Percentiles rank a stretch among this genome's conserved stretches.
phyloP scores from a whole-genome alignment of 1,139 yeast genomes.

The Saccharomycopsis hybrid region DNA sequence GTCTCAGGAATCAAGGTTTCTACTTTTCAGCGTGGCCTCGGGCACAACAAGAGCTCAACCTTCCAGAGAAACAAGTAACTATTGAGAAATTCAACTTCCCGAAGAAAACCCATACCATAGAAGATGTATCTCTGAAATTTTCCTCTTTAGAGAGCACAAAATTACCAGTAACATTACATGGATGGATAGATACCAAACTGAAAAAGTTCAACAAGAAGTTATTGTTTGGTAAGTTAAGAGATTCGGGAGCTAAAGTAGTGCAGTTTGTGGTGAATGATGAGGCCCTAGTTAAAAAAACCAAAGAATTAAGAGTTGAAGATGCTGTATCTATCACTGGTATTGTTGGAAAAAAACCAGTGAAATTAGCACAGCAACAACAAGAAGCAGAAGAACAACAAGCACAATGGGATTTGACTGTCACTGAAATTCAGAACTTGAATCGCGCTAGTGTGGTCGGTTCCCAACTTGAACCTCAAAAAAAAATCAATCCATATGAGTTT shows the following conservation, averaged over 20 bases:
- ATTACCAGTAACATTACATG: constrained; percentile 43
- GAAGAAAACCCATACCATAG: constrained; percentile 32
- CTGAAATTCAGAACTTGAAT: constrained; percentile 52
- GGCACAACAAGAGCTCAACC: too few relatives aligned
- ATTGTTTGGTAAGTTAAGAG: constrained; percentile 69
- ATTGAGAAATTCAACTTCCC: constrained; percentile 32
- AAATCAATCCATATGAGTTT: constrained; percentile 41
- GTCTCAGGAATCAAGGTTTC: too few relatives aligned
- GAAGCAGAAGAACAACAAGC: constrained; percentile 23
- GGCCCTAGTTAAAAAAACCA: constrained; percentile 37
- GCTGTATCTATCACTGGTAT: constrained; percentile 65
- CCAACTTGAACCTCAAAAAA: constrained; percentile 57
- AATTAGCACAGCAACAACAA: constrained; percentile 26
- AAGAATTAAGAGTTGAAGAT: constrained; percentile 60
- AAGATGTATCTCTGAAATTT: constrained; percentile 24
- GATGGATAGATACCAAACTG: constrained; percentile 79
- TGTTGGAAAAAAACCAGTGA: constrained; percentile 33
- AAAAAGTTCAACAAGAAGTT: constrained; percentile 50
- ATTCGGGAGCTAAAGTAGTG: constrained; percentile 55
- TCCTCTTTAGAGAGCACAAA: constrained; percentile 22
- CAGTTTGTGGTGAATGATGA: constrained; percentile 55
- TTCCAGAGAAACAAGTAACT: constrained; percentile 13
- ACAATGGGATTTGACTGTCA: constrained; percentile 53
- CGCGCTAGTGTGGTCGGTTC: constrained; percentile 61
- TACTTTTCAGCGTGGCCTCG: too few relatives aligned